Percentiles rank a stretch among this genome's conserved stretches.
phyloP scores from a whole-genome alignment of 2,329 filamentous ascomycete genomes.

The Exserohilum rostratum region DNA sequence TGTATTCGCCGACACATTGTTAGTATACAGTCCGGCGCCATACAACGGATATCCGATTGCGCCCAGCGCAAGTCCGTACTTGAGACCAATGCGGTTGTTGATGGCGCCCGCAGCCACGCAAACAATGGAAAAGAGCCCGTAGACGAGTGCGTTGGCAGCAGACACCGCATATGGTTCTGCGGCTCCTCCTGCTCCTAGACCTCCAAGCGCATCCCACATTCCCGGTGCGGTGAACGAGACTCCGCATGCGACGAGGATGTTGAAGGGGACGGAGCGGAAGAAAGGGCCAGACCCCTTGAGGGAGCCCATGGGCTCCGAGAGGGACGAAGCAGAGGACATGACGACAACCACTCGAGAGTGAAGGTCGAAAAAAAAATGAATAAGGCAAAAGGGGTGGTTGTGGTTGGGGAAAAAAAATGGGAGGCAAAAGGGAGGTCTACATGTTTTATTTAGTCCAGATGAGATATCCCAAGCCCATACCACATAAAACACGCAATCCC shows the following conservation, averaged over 20 bases:
- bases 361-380: not conserved
- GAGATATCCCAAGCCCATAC: too few relatives aligned
- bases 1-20: slow-evolving; percentile 47
- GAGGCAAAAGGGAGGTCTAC: too few relatives aligned
- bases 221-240: slow-evolving; percentile 44
- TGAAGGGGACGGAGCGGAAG: slow-evolving; percentile 42
- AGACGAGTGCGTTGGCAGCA: slow-evolving; percentile 43
- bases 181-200: slow-evolving; percentile 42
- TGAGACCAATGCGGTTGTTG: slow-evolving; percentile 46
- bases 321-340: slow-evolving; percentile 18
- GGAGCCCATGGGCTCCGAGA: slow-evolving; percentile 18
- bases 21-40: slow-evolving; percentile 50
- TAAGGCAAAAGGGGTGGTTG: too few relatives aligned
- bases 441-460: too few relatives aligned
- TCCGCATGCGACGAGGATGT: slow-evolving; percentile 43
- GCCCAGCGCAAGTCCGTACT: slow-evolving; percentile 49
- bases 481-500: too few relatives aligned
- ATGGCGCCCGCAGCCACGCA: slow-evolving; percentile 45
- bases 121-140: slow-evolving; percentile 41
- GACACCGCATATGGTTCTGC: slow-evolving; percentile 43
- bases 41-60: slow-evolving; percentile 53
- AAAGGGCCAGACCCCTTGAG: slow-evolving; percentile 28
- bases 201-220: slow-evolving; percentile 46
- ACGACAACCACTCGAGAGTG: not conserved
- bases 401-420: too few relatives aligned